A percentile compares a stretch with the other conserved stretches of the same genome.
Evolutionary conservation across 345 rosid species (phyloP).

Genomic region (Brassica napus): DNA sequence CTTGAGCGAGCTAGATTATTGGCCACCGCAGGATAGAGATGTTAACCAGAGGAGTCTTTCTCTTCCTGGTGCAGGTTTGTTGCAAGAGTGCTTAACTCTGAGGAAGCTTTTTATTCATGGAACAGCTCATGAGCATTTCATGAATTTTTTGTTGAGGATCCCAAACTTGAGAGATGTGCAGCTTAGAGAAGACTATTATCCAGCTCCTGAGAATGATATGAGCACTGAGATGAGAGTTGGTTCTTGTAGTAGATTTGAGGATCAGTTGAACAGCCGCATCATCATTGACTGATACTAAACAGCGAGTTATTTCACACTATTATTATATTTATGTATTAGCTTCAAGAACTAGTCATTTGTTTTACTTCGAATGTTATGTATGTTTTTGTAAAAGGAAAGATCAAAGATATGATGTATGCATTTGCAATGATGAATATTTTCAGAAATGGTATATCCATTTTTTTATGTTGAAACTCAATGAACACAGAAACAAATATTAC

Average conservation of each 20-base stretch:
- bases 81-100: conserved; percentile 53
- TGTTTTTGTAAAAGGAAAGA: conserved; percentile 31
- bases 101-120: conserved; percentile 96
- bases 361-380: conserved; percentile 16
- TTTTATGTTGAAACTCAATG: not conserved
- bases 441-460: not conserved
- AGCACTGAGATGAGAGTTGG: conserved; percentile 87
- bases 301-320: not conserved
- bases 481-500: not conserved
- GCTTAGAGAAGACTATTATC: conserved; percentile 87
- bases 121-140: conserved; percentile 91
- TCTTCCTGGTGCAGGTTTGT: conserved; percentile 70
- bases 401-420: conserved; percentile 1
- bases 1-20: conserved; percentile 74
- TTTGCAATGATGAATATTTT: conserved; percentile 14
- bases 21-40: conserved; percentile 92
- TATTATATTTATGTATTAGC: conserved; percentile 4
- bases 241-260: conserved; percentile 86
- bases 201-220: conserved; percentile 91
- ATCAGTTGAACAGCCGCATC: conserved; percentile 56
- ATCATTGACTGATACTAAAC: conserved; percentile 54
- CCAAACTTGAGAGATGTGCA: conserved; percentile 77
- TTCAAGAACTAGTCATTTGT: not conserved
- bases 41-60: conserved; percentile 84
- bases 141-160: conserved; percentile 63